A percentile compares a stretch with the other conserved stretches of the same genome.
These are phyloP conservation scores for Calvatia gigantea DNA, from an alignment of 768 basidiomycete genomes.

Conservation along the genomic window DNA sequence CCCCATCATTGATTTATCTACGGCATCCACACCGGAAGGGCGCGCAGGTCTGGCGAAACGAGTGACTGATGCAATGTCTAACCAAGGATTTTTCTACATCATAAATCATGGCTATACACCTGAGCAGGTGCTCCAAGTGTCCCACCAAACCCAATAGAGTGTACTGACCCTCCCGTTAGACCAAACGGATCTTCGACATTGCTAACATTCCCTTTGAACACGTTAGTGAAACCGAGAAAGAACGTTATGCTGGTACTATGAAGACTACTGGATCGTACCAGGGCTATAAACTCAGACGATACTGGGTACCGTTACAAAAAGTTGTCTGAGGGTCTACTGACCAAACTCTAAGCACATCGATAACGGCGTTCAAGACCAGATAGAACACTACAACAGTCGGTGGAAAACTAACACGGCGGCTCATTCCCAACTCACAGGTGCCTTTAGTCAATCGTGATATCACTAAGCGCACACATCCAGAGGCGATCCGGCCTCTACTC, in stretches of 20 bases:
- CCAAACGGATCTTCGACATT: conserved; percentile 44
- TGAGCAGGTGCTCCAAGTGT: conserved; percentile 27
- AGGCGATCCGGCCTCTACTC: conserved; percentile 44
- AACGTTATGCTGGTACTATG: conserved; percentile 31
- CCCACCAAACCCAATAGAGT: not conserved
- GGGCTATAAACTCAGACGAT: conserved; percentile 52
- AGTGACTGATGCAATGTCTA: conserved; percentile 41
- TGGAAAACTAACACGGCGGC: not conserved
- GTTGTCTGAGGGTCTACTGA: not conserved
- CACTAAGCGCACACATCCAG: conserved; percentile 45
- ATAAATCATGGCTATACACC: conserved; percentile 42
- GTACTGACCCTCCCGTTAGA: conserved; percentile 25
- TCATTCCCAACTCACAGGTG: not conserved
- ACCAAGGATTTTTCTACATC: conserved; percentile 46
- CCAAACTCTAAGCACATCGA: conserved; percentile 48
- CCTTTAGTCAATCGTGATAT: conserved; percentile 46
- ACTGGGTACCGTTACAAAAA: conserved; percentile 38
- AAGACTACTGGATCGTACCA: conserved; percentile 46
- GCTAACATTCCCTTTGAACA: conserved; percentile 41
- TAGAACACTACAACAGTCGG: conserved; percentile 63
- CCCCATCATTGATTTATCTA: conserved; percentile 48
- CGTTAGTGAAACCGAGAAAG: conserved; percentile 41
- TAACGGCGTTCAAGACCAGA: conserved; percentile 57
- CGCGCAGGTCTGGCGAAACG: conserved; percentile 34
- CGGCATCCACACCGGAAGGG: conserved; percentile 32